Percentiles rank a stretch among this genome's conserved stretches.
Conservation (phyloP, 306 rosid species). For the Cotoneaster glaucophyllus region DNA sequence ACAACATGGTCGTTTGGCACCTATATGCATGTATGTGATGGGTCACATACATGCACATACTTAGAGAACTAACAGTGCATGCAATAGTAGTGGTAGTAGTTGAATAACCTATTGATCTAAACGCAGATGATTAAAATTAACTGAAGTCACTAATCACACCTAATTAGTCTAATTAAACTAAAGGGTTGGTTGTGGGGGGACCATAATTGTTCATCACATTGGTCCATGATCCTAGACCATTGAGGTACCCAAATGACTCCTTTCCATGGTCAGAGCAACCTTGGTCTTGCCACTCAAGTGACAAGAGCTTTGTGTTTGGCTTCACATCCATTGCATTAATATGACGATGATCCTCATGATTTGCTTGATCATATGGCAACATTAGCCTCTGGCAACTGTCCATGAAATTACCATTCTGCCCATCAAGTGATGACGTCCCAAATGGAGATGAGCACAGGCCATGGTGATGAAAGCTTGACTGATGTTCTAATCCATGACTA, state of each 20-base stretch:
- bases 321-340: constrained; percentile 55
- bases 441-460: constrained; percentile 39
- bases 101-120: not conserved
- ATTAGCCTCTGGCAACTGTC: constrained; percentile 69
- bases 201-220: constrained; percentile 72
- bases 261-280: constrained; percentile 62
- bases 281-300: constrained; percentile 97
- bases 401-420: constrained; percentile 40
- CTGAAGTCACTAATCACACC: constrained; percentile 22
- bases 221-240: constrained; percentile 62
- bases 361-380: constrained; percentile 55
- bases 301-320: constrained; percentile 65
- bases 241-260: constrained; percentile 55
- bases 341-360: constrained; percentile 27
- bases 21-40: not conserved
- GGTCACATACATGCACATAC: not conserved
- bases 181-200: constrained; percentile 56
- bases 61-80: not conserved
- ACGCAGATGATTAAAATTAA: constrained; percentile 5
- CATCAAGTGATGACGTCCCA: constrained; percentile 43
- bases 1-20: not conserved
- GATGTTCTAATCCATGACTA: constrained; percentile 28
- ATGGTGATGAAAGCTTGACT: constrained; percentile 31
- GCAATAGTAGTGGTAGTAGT: not conserved
- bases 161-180: constrained; percentile 27